Percentiles rank a stretch among this genome's conserved stretches.
phyloP scores from a whole-genome alignment of 2,329 filamentous ascomycete genomes.

The Ceratocystis colombiana region DNA sequence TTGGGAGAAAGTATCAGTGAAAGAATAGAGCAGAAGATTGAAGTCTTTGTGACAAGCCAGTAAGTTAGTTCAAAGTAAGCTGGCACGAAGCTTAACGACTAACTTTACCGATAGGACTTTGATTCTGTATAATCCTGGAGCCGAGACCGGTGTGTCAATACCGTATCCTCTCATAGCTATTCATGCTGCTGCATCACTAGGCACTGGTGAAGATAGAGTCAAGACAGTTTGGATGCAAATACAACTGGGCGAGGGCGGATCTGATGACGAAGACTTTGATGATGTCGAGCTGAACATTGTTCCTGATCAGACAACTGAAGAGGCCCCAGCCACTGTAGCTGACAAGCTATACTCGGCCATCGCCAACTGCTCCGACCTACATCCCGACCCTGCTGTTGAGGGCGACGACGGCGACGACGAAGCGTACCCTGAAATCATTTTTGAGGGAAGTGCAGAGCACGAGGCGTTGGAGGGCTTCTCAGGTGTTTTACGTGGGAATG shows the following conservation, averaged over 20 bases:
- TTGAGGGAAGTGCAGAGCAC: constrained; percentile 43
- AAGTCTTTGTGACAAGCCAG: constrained; percentile 52
- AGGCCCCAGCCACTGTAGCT: constrained; percentile 30
- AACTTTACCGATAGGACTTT: constrained; percentile 35
- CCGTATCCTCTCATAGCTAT: constrained; percentile 66
- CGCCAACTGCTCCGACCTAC: constrained; percentile 62
- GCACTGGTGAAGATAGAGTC: constrained; percentile 34
- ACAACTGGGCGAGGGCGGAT: constrained; percentile 49
- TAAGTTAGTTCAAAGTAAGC: constrained; percentile 31
- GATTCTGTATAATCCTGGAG: constrained; percentile 51
- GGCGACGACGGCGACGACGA: constrained; percentile 51
- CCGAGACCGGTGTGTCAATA: constrained; percentile 53
- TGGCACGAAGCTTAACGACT: not conserved
- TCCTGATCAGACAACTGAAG: constrained; percentile 35
- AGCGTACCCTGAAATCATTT: constrained; percentile 37
- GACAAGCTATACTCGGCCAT: constrained; percentile 56
- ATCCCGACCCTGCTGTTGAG: constrained; percentile 57
- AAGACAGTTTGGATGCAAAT: constrained; percentile 58
- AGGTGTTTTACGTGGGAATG: constrained; percentile 43
- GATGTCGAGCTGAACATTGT: constrained; percentile 59
- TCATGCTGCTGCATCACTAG: constrained; percentile 54
- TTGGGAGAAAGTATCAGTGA: constrained; percentile 34
- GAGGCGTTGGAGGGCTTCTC: constrained; percentile 48
- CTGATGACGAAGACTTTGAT: constrained; percentile 49
- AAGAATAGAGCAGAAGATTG: constrained; percentile 40